Evolutionary conservation across 179 eudicot species (phyloP).

Genomic region (Gypsophila paniculata): DNA sequence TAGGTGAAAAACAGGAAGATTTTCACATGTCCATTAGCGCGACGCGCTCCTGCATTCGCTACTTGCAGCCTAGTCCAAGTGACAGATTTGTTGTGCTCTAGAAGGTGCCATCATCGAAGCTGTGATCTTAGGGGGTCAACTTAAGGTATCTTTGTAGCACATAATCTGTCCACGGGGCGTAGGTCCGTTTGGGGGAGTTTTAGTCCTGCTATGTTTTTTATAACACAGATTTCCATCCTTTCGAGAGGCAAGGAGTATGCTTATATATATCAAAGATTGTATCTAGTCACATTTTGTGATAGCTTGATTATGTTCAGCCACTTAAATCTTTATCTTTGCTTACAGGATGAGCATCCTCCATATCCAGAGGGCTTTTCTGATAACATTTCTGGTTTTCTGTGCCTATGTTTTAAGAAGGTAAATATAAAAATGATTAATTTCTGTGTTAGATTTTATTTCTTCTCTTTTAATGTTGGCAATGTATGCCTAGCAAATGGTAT

Average conservation of each 20-base stretch:
- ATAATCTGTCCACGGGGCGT: neutral
- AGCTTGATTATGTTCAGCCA: neutral
- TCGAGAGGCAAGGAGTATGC: neutral
- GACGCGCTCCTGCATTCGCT: neutral
- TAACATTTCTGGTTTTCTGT: conserved; percentile 78
- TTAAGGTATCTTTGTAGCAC: neutral
- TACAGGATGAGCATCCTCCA: conserved; percentile 92
- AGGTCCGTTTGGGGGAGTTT: neutral
- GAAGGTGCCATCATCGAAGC: neutral
- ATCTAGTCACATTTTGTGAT: neutral
- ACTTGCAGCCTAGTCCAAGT: neutral
- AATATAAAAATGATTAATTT: conserved; percentile 1
- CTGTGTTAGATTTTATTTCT: neutral
- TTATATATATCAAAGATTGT: neutral
- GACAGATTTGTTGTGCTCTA: neutral
- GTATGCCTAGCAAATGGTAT: neutral
- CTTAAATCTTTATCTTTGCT: conserved; percentile 4
- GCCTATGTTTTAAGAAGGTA: conserved; percentile 92
- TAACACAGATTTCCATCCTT: neutral
- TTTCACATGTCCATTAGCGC: neutral
- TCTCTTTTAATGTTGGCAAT: neutral
- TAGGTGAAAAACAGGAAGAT: neutral
- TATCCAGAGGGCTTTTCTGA: conserved; percentile 87
- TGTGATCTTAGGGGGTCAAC: conserved; percentile 1
- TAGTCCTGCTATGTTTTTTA: neutral